A percentile compares a stretch with the other conserved stretches of the same genome.
Evolutionary conservation across 2,329 filamentous ascomycete genomes (phyloP).

Genomic region (Apiospora phragmitis): DNA sequence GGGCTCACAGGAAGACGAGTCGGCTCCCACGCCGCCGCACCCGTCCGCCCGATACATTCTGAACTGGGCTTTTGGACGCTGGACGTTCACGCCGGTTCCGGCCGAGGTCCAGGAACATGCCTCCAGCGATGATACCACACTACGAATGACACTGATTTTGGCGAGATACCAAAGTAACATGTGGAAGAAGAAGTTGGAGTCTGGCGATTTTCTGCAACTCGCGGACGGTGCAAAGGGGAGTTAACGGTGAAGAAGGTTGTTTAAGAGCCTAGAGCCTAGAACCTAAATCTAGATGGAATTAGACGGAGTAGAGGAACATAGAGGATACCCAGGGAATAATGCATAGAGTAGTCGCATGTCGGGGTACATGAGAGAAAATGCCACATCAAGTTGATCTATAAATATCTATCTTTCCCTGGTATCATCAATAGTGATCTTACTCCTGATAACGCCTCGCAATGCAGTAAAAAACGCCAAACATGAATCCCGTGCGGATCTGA

Average conservation of each 20-base stretch:
- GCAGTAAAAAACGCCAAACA: neutral
- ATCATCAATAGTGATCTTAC: neutral
- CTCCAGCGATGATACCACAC: slow-evolving; percentile 53
- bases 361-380: neutral
- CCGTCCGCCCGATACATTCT: slow-evolving; percentile 70
- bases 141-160: slow-evolving; percentile 69
- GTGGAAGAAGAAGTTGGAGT: slow-evolving; percentile 39
- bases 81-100: slow-evolving; percentile 77
- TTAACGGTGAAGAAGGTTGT: slow-evolving; percentile 54
- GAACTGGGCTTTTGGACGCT: slow-evolving; percentile 97
- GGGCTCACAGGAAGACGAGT: slow-evolving; percentile 52
- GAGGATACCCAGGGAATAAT: neutral
- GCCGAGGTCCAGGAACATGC: slow-evolving; percentile 47
- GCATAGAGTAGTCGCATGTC: neutral
- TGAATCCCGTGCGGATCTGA: neutral
- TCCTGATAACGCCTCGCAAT: neutral
- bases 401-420: neutral
- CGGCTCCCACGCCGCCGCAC: slow-evolving; percentile 30
- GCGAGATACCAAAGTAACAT: slow-evolving; percentile 19
- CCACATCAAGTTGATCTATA: neutral
- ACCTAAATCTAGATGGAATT: neutral
- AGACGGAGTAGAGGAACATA: neutral
- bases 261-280: slow-evolving; percentile 23
- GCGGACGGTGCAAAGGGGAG: slow-evolving; percentile 44
- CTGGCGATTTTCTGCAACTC: slow-evolving; percentile 53